Base-by-base conservation (phyloP, 805 yeast species). In the Scheffersomyces amazonensis region DNA sequence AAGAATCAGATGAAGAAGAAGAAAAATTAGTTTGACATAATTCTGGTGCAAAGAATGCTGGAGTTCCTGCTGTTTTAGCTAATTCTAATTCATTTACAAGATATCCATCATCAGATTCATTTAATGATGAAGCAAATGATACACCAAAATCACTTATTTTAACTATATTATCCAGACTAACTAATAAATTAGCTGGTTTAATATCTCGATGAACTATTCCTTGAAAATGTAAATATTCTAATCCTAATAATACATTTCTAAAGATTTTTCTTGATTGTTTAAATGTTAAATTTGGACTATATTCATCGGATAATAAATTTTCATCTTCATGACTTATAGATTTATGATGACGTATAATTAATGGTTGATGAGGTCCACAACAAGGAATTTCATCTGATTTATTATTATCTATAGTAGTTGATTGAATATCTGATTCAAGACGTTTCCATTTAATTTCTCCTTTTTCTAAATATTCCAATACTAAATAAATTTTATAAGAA, bases 121-220 rank as follows among this genome's bases (percentile, higher is more conserved):
- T 54, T 32, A 68, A 53, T 1, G 69, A 62, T 3, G 69, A 59
- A 1, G 91, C 88, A 60, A 87, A 85, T 1, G 96, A 87, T 11
- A 93, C 95, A 17, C 99, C 98, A 64, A 91, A 93, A 65, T 91
- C 99, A n/a, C 95, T 82, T 29, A 91, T 93, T 62, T 93, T 93
- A 18, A 90, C 96, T 6, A 74, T 70, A 37, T 82, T 79, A 47
- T 85, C 82, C 12, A 74, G 64, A 20, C 85, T 72, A 2, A 89
- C 80, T 40, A 91, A 71, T 41, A 91, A 60, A 56, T 91, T 91
- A 2, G 98, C 96, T 2, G 99, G 98, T 58, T 91, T 91, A 41
- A 91, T 90, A 61, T 91, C 99, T 46, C 99, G 76, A 63, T 91
- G 99, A 13, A 91, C 85, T 32, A 90, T 87, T 2, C 95, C 96